Conservation (phyloP, 495 filamentous ascomycete genomes). For the Glarea lozoyensis region DNA sequence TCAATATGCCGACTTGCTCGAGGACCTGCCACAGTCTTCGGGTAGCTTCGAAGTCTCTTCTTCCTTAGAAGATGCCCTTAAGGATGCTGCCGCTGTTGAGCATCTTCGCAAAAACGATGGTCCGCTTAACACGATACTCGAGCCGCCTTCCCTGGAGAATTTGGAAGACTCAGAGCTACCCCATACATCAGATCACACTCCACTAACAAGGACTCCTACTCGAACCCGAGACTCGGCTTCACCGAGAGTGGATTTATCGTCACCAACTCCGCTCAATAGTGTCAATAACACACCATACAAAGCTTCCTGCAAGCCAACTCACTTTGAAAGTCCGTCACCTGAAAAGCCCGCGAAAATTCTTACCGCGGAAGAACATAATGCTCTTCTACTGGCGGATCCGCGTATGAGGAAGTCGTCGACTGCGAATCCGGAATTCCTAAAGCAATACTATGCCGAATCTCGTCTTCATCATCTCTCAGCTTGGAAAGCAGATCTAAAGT, state of each 20-base stretch:
- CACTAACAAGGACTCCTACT: neutral
- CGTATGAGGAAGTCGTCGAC: constrained; percentile 76
- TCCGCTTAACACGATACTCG: neutral
- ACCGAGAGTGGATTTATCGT: neutral
- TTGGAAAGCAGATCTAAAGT: constrained; percentile 91
- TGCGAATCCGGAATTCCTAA: constrained; percentile 83
- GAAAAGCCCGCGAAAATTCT: constrained; percentile 32
- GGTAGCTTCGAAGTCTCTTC: constrained; percentile 21
- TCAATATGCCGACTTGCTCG: neutral
- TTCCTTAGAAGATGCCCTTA: constrained; percentile 22
- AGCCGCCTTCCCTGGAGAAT: neutral
- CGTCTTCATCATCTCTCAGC: constrained; percentile 89
- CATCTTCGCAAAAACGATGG: neutral
- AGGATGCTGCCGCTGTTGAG: neutral
- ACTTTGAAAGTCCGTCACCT: constrained; percentile 3
- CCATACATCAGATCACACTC: neutral
- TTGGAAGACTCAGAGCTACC: too few species aligned
- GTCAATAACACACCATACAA: neutral
- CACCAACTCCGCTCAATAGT: neutral
- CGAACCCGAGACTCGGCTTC: neutral
- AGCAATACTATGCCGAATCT: constrained; percentile 89
- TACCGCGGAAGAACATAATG: constrained; percentile 90
- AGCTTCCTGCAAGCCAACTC: constrained; percentile 5
- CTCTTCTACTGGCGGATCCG: constrained; percentile 69
- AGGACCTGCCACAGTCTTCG: constrained; percentile 4